Evolutionary conservation across 2,329 filamentous ascomycete species (phyloP), one percentile per base, ranked within the genome.

Genomic region (Blastomyces gilchristii): DNA sequence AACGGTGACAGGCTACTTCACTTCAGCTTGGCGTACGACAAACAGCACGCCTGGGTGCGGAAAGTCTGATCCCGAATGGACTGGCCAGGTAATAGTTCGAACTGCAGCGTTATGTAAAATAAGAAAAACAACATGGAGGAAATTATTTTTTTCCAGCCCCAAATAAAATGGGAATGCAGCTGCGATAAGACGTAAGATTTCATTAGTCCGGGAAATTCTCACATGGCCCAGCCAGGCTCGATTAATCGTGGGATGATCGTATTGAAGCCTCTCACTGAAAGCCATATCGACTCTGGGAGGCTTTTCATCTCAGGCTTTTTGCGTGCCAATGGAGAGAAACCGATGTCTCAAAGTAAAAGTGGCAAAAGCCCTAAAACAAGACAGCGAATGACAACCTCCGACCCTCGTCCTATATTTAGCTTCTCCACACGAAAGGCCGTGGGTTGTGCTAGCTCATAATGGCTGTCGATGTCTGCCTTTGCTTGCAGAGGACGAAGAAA

Each of bases 361-460:
- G 34, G 28, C 58, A 59, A 7, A 49, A 49, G 11, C 9, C 28
- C 3, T 22, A n/a, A 31, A 25, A n/a, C 41, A 31, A 16, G 58
- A 16, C 41, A 59, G 22, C 14, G 41, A 59, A 49, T 59, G 2
- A 34, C 28, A 43, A 9, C 25, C n/a, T 49, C 28, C 16, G 3
- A 25, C 7, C 6, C 18, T 49, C 12, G 9, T 16, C 41, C 25
- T 59, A 59, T 59, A n/a, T 37, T 49, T 59, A 49, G 58, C 28
- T 37, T 43, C 22, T 43, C 54, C 41, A 43, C n/a, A 58, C 37
- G 54, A 7, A 14, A 28, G 4, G 37, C 16, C 58, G 58, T 59
- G 43, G 37, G 4, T 49, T 28, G 41, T 59, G 58, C 58, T 18
- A 49, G n/a, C 58, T 59, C 58, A 59, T 43, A 22, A 47, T 28